phyloP scores from a whole-genome alignment of 2,329 filamentous ascomycete genomes.

The Aspergillus texensis region DNA sequence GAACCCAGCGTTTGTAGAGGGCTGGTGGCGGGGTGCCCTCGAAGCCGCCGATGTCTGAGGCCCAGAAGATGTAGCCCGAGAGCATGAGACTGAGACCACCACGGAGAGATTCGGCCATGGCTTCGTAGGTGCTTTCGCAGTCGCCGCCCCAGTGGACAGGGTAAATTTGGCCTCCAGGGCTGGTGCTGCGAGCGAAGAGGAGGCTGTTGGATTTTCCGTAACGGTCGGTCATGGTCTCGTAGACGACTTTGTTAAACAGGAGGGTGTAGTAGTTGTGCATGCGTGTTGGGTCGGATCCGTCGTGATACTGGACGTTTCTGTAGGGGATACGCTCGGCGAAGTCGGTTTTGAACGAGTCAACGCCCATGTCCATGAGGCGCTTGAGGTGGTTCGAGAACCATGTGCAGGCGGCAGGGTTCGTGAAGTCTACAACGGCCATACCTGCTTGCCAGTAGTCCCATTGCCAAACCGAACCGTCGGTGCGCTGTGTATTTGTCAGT shows the following conservation, averaged over 20 bases:
- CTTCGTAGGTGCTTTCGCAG: conserved; percentile 73
- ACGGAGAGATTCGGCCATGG: conserved; percentile 70
- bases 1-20: conserved; percentile 78
- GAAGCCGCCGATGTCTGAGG: conserved; percentile 71
- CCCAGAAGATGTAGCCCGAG: conserved; percentile 69
- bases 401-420: conserved; percentile 66
- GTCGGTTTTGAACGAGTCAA: conserved; percentile 75
- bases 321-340: conserved; percentile 74
- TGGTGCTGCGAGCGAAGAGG: conserved; percentile 69
- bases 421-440: conserved; percentile 75
- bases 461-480: conserved; percentile 71
- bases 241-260: conserved; percentile 71
- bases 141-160: conserved; percentile 75
- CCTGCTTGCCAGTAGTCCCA: conserved; percentile 79
- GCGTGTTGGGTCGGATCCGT: conserved; percentile 61
- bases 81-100: conserved; percentile 67
- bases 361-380: conserved; percentile 67
- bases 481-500: conserved; percentile 43
- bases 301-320: conserved; percentile 66
- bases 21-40: conserved; percentile 68
- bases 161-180: conserved; percentile 69
- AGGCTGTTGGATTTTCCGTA: conserved; percentile 59
- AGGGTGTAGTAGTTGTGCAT: conserved; percentile 83
- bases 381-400: conserved; percentile 68
- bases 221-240: conserved; percentile 62